Percentiles rank a stretch among this genome's conserved stretches.
These are phyloP conservation scores for Saccharum officinarum DNA, from an alignment of 176 grass and related monocot species.

Conservation along the genomic window DNA sequence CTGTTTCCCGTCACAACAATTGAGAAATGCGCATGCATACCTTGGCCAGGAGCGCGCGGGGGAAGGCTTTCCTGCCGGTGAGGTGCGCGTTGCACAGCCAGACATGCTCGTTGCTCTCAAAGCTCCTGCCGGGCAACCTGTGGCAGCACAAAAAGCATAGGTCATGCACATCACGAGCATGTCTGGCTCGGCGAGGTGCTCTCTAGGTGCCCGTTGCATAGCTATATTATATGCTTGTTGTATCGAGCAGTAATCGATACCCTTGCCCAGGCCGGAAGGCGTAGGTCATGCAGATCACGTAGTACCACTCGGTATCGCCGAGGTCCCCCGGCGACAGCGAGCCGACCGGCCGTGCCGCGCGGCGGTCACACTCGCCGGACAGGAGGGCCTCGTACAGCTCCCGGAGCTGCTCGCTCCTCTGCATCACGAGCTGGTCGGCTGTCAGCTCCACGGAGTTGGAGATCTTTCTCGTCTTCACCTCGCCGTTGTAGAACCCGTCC, in stretches of 20 bases:
- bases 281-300: slow-evolving; percentile 94
- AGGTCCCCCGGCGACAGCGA: slow-evolving; percentile 84
- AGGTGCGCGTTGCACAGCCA: slow-evolving; percentile 78
- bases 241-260: slow-evolving; percentile 14
- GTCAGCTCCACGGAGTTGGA: slow-evolving; percentile 53
- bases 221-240: too few species aligned
- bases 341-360: slow-evolving; percentile 49
- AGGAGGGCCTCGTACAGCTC: slow-evolving; percentile 76
- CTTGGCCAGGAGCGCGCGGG: slow-evolving; percentile 76
- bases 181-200: too few species aligned
- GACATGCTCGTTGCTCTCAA: slow-evolving; percentile 45
- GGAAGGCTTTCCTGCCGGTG: slow-evolving; percentile 49
- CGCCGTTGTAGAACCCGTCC: slow-evolving; percentile 92
- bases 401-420: slow-evolving; percentile 75
- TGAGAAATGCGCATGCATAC: background rate
- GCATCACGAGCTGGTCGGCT: slow-evolving; percentile 55
- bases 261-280: slow-evolving; percentile 68
- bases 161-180: too few species aligned
- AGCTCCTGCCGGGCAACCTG: slow-evolving; percentile 75
- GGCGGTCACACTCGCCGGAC: slow-evolving; percentile 62
- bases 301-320: slow-evolving; percentile 84
- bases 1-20: too few species aligned
- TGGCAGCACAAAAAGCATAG: too few species aligned
- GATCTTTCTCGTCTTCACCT: slow-evolving; percentile 85
- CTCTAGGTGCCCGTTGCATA: too few species aligned